Base-by-base conservation (phyloP, 805 yeast genomes). In the Yarrowia alimentaria region DNA sequence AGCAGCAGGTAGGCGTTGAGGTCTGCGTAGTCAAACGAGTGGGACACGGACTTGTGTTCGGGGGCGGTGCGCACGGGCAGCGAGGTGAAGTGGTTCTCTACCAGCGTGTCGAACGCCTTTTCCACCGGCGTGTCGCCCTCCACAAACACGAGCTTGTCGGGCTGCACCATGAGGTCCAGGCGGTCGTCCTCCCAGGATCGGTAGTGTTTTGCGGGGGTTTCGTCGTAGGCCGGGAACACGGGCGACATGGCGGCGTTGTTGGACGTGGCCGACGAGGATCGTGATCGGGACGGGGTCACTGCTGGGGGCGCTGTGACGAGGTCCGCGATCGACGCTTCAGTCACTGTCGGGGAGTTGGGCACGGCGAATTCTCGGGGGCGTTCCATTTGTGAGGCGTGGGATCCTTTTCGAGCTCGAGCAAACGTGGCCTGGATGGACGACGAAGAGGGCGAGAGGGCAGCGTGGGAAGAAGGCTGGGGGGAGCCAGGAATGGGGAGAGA, bases 1-100 rank as follows among this genome's bases (percentile, higher is more conserved):
- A 93, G 70, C 57, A 91, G 70, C 56, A 91, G 71, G 64, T 89
- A 89, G 10, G 96, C 82, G 61, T 87, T 89, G 66, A 91, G 74
- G 68, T 91, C 97, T 21, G 91, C 77, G 68, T 88, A 93, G 67
- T 93, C 99, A n/a, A 47, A 47, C n/a, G 51, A 33, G 42, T 47
- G 51, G 61, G 93, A 87, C 57, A 82, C 77, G 57, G 81, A 69
- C 58, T 80, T 86, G 47, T 74, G 71, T 1, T 73, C 70, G 53
- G 61, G 54, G 21, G 43, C 48, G 21, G 61, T 57, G 19, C 60
- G 58, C 13, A 91, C 93, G 0, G 99, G 98, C 52, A 93, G 70
- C 12, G 94, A 83, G 2, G 96, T 91, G 61, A 93, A 75, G 56
- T 83, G 81, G 65, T 90, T 76, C 24, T 74, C 69, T 22, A 77